Conservation (phyloP, 2,329 filamentous ascomycete genomes). For the Phaeosphaeriaceae sp. region DNA sequence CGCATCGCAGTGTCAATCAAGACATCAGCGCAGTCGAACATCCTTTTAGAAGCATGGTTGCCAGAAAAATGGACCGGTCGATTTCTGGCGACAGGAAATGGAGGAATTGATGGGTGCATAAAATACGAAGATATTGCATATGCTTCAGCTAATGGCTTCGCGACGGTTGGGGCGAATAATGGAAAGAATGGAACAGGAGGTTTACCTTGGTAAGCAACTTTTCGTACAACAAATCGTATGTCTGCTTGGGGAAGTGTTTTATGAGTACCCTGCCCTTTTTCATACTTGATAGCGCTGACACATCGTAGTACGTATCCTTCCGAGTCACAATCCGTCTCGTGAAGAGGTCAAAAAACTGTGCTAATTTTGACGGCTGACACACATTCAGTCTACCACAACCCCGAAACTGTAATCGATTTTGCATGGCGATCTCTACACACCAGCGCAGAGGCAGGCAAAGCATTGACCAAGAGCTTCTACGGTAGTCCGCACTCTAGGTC, state of each 20-base stretch:
- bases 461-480: conserved; percentile 49
- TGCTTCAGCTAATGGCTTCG: conserved; percentile 45
- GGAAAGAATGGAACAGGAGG: conserved; percentile 55
- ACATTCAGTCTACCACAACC: conserved; percentile 51
- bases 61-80: conserved; percentile 47
- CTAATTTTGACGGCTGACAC: no score
- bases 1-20: conserved; percentile 52
- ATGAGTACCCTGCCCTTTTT: no score
- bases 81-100: conserved; percentile 50
- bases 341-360: no score
- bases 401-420: conserved; percentile 58
- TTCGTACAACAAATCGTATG: neutral
- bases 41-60: conserved; percentile 53
- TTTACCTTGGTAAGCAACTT: conserved; percentile 31
- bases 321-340: no score
- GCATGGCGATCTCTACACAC: conserved; percentile 55
- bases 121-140: conserved; percentile 52
- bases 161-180: conserved; percentile 49
- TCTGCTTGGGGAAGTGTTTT: neutral
- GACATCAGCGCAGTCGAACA: conserved; percentile 49
- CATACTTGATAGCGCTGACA: neutral
- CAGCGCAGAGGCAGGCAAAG: conserved; percentile 47
- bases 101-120: conserved; percentile 51
- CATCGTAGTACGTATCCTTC: neutral
- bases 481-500: conserved; percentile 45